Evolutionary conservation across 495 filamentous ascomycete genomes (phyloP), one percentile per base, ranked within the genome.

Genomic region (Penicillium coffeae): DNA sequence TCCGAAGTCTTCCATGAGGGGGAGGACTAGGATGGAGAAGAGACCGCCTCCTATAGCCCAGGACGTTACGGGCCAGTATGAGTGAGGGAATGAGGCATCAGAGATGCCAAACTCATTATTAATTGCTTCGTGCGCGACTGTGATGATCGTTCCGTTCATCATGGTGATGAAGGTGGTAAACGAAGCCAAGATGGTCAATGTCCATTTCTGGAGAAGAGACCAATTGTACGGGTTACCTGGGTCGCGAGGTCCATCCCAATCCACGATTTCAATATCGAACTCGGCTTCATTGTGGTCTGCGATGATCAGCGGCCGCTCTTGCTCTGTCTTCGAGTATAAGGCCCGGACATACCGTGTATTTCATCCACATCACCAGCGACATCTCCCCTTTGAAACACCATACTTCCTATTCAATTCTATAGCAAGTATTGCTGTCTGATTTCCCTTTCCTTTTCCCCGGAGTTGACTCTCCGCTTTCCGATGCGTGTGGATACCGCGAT

Each of bases 151-250:
- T 21, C 66, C 71, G 39, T 73, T 74, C 56, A 71, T 65, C 55
- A 66, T 57, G 18, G 63, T 59, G n/a, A 65, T 60, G 41, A 65
- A 70, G 7, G 60, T 66, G 16, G 59, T 48, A 27, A 68, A 56
- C 2, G 53, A 52, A 8, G 63, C 59, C 6, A 63, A 34, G 3
- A 39, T 18, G 1, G 63, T 70, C 2, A 67, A 38, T 7, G 52
- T 52, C 67, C 67, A 70, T 59, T 70, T 70, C 50, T 73, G 73
- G 32, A 65, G 55, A 13, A 61, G 43, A 8, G 82, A 66, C 82
- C 82, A 86, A 64, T 85, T 84, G 66, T 72, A 74, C 7, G 82
- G 82, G 51, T 84, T 83, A 13, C 62, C 68, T 1, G 71, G 69
- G 57, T 85, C 80, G 13, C 70, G 56, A 6, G 74, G 65, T 42